phyloP scores from a whole-genome alignment of 164 flowering plant genomes.

The Vitis rupestris region DNA sequence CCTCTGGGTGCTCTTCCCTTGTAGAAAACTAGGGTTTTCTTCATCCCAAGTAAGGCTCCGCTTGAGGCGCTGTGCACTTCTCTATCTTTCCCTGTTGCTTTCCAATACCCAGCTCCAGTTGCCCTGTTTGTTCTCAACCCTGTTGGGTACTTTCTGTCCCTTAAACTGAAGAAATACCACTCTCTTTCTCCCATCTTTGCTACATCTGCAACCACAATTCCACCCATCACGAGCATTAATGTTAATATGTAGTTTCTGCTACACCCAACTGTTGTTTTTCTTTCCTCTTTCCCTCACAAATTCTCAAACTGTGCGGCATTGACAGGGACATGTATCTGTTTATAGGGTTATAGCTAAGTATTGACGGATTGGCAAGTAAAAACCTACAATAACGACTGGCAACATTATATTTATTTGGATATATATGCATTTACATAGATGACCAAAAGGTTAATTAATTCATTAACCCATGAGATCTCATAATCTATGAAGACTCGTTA shows the following conservation, averaged over 20 bases:
- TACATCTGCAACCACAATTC: constrained; percentile 29
- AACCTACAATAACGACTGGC: too few relatives aligned
- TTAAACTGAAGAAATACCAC: constrained; percentile 78
- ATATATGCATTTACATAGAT: too few relatives aligned
- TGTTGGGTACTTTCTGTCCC: constrained; percentile 83
- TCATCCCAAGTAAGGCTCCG: constrained; percentile 66
- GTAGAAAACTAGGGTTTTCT: constrained; percentile 85
- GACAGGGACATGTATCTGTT: not conserved
- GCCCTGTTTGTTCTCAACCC: constrained; percentile 82
- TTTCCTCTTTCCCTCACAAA: too few relatives aligned
- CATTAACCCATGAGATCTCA: too few relatives aligned
- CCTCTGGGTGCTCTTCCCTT: constrained; percentile 81
- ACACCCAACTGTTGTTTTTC: too few relatives aligned
- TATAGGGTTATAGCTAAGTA: too few relatives aligned
- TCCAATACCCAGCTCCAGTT: constrained; percentile 87
- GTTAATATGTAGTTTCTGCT: not conserved
- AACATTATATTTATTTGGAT: too few relatives aligned
- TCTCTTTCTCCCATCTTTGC: constrained; percentile 86
- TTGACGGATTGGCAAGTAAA: too few relatives aligned
- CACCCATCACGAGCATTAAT: not conserved
- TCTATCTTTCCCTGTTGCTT: constrained; percentile 83
- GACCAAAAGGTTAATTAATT: too few relatives aligned
- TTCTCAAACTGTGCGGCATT: not conserved
- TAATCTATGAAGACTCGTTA: too few relatives aligned
- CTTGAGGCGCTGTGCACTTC: constrained; percentile 48